Conservation (phyloP, 192 early-diverging fungal genomes). For the Gaertneriomyces sp. region DNA sequence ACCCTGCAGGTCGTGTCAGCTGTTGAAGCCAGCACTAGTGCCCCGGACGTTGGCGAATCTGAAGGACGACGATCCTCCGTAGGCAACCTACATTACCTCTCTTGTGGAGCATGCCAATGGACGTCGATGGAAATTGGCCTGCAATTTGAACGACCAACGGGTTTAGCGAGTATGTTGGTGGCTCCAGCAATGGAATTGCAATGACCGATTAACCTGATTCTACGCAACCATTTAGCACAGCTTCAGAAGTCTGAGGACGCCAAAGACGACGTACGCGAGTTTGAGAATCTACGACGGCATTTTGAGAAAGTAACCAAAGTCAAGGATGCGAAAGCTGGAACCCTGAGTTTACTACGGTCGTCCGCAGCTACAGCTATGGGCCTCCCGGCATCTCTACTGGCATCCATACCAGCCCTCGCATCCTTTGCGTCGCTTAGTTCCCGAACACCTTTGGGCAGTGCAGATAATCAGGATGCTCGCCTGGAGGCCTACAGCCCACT, state of each 20-base stretch:
- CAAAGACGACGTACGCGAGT: conserved; percentile 71
- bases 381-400: conserved; percentile 33
- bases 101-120: conserved; percentile 89
- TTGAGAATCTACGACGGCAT: conserved; percentile 76
- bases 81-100: conserved; percentile 60
- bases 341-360: conserved; percentile 19
- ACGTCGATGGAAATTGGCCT: conserved; percentile 87
- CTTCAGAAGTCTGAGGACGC: conserved; percentile 76
- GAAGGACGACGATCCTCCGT: not conserved
- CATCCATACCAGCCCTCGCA: conserved; percentile 34
- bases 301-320: conserved; percentile 71
- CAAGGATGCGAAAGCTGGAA: conserved; percentile 3
- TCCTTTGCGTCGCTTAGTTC: conserved; percentile 16
- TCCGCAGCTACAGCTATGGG: conserved; percentile 7
- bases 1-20: conserved; percentile 66
- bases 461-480: not conserved
- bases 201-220: not conserved
- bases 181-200: not conserved
- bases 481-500: not conserved
- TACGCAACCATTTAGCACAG: conserved; percentile 49
- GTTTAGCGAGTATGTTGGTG: conserved; percentile 66
- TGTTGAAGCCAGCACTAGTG: conserved; percentile 46
- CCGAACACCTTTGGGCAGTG: not conserved
- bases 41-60: not conserved
- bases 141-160: conserved; percentile 90